Evolutionary conservation across 2,329 filamentous ascomycete species (phyloP), one percentile per base, ranked within the genome.

Genomic region (Penicillium sp.): DNA sequence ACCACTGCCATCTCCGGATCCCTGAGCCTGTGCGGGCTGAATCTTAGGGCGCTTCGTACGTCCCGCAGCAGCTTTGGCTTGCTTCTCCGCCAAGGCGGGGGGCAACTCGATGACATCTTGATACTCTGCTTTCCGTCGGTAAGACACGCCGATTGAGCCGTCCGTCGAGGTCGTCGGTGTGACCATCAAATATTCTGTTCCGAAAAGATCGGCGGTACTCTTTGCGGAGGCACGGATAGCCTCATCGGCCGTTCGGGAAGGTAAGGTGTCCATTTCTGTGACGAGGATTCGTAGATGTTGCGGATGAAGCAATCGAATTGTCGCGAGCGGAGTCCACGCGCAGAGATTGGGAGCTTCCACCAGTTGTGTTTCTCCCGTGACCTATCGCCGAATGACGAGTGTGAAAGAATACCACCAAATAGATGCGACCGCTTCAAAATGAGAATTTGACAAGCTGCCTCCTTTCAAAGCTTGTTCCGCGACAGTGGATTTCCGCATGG

Each of bases 51-150:
- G 80, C 67, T 83, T 87, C 56, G 82, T 76, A 54, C 83, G 76
- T 51, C 80, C 77, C 7, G 77, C 78, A n/a, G 81, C 71, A 34
- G 80, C 78, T 59, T 76, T 80, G 11, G 86, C 84, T 67, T 90
- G 85, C 66, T 90, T 93, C 24, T 87, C 84, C 33, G 87, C 87
- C 18, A 96, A 77, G 1, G 81, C 81, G 24, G 85, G 81, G 5
- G 90, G 90, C 3, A 96, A 77, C 53, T 86, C 84, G 64, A 83
- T 81, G 24, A 93, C 84, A 62, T 84, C 76, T 58, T 83, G 80
- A 69, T 95, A 96, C 73, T 96, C 90, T 47, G 63, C 64, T 64
- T 71, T 73, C 49, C 71, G 61, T 54, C 72, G 65, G 59, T 74
- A 75, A 36, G 71, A 73, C 25, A 70, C 59, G 29, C 69, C 67